Conservation (phyloP, 495 filamentous ascomycete genomes). For the Xylaria bambusicola region DNA sequence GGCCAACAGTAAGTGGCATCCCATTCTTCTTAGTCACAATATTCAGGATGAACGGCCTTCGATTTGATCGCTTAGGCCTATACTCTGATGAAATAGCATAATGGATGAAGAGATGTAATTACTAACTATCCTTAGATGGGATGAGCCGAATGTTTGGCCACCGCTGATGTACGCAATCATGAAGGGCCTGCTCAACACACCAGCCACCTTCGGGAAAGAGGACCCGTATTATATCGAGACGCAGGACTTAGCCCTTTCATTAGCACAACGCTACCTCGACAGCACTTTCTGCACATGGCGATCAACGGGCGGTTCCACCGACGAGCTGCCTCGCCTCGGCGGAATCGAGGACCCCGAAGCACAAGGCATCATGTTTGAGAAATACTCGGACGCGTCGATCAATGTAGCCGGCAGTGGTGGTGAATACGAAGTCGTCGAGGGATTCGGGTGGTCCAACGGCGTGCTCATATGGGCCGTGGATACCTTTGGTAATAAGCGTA, state of each 20-base stretch:
- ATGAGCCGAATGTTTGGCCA: conserved; percentile 56
- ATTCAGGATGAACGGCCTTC: no score
- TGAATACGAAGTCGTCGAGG: conserved; percentile 55
- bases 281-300: conserved; percentile 55
- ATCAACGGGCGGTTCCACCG: conserved; percentile 50
- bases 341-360: conserved; percentile 36
- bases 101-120: background rate
- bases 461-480: conserved; percentile 54
- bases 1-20: conserved; percentile 41
- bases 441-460: conserved; percentile 56
- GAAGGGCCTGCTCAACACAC: conserved; percentile 48
- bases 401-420: conserved; percentile 52
- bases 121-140: conserved; percentile 35
- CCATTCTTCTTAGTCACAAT: background rate
- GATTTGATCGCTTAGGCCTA: no score
- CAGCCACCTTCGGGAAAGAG: conserved; percentile 44
- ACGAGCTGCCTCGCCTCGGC: conserved; percentile 42
- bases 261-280: conserved; percentile 53
- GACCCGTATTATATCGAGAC: conserved; percentile 45
- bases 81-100: background rate
- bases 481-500: conserved; percentile 40
- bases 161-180: conserved; percentile 50
- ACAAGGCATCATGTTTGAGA: conserved; percentile 51
- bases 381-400: conserved; percentile 49
- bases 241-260: conserved; percentile 40